Base-by-base conservation (phyloP, 441 rosid genomes). In the Erodium chrysanthum region DNA sequence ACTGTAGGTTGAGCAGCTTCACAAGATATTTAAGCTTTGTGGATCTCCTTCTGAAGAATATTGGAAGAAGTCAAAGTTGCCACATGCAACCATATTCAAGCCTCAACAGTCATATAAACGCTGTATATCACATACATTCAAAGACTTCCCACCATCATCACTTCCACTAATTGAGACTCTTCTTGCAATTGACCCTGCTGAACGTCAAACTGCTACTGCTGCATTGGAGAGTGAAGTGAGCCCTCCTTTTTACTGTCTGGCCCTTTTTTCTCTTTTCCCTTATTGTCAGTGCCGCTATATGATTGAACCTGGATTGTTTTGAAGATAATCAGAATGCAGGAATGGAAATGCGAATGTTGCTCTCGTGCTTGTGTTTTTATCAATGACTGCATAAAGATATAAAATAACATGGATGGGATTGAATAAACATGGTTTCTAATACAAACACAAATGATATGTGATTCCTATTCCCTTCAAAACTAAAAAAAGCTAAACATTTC, bases 1-100 rank as follows among this genome's bases (percentile, higher is more conserved):
- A 29, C 40, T 14, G 44, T 68, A 85, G 90, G 90, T 85, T 75
- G 90, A 85, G 74, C 90, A 85, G 75, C 69, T 85, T 22, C 90
- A 85, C 70, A 82, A 84, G 71, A 85, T 85, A 66, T 85, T 82
- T 64, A 85, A 86, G 76, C 82, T 86, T 87, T 25, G 29, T 25
- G 29, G 29, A 25, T 25, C 29, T 25, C 29, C 29, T 25, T 25
- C 29, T 25, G 29, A 25, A 25, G 29, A 25, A 25, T 25, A 25
- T 25, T 25, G 29, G 29, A 25, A 25, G 29, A 25, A 25, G 3
- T 25, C 29, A 25, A 25, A 25, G 29, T 25, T 25, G 29, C 29
- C 29, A 25, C 29, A 25, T 25, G 29, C 29, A 25, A 25, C 29
- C 29, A 25, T n/a, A n/a, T n/a, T n/a, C n/a, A n/a, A n/a, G n/a